Conservation (phyloP, 768 basidiomycete genomes). For the Coprinellus micaceus region DNA sequence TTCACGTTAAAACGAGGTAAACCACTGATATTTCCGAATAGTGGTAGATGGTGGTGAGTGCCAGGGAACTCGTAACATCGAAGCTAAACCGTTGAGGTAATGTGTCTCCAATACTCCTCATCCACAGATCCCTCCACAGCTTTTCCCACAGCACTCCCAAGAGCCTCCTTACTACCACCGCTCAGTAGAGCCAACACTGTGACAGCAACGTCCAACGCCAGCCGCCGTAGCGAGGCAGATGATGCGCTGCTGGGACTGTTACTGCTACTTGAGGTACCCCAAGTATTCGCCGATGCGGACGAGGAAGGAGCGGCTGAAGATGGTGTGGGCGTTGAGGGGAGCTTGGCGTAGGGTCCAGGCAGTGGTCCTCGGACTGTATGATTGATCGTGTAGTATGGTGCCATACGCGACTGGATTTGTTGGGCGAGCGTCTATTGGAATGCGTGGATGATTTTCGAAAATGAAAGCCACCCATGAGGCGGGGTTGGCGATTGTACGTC, state of each 20-base stretch:
- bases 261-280: too few species aligned
- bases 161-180: not conserved
- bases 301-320: not conserved
- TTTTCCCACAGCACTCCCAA: slow-evolving; percentile 28
- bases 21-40: too few species aligned
- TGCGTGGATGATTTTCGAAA: too few species aligned
- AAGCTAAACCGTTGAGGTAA: not conserved
- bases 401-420: slow-evolving; percentile 54
- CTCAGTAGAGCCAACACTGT: not conserved
- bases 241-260: too few species aligned
- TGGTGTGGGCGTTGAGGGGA: slow-evolving; percentile 33
- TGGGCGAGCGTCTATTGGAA: slow-evolving; percentile 25
- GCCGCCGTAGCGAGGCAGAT: not conserved
- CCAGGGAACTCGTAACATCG: too few species aligned
- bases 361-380: slow-evolving; percentile 75
- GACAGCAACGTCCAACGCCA: not conserved
- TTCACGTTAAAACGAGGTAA: too few species aligned
- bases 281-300: not conserved
- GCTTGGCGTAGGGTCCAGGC: slow-evolving; percentile 71
- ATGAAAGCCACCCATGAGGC: too few species aligned
- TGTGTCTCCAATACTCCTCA: slow-evolving; percentile 36
- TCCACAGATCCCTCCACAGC: slow-evolving; percentile 36
- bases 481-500: too few species aligned
- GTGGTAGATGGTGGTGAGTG: too few species aligned
- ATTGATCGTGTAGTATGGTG: slow-evolving; percentile 75